Percentiles rank a stretch among this genome's conserved stretches.
phyloP scores from a whole-genome alignment of 139 green algal species.

The Eudorina sp. region DNA sequence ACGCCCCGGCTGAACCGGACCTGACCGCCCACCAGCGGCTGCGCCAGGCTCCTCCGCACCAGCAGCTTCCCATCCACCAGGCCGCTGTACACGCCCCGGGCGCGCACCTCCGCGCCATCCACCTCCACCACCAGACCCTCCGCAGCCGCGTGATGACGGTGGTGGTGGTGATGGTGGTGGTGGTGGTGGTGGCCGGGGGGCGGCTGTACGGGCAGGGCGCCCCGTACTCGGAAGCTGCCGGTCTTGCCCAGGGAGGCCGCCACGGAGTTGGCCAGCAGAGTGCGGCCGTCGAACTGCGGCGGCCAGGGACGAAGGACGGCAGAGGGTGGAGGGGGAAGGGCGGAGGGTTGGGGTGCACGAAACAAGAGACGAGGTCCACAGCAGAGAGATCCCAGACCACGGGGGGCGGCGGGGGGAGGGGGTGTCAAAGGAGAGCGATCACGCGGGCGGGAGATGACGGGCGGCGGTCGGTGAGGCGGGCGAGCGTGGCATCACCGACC shows the following conservation, averaged over 20 bases:
- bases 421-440: no score
- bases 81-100: conserved; percentile 80
- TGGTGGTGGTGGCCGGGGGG: background rate
- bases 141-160: background rate
- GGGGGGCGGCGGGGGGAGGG: no score
- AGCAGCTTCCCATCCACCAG: conserved; percentile 75
- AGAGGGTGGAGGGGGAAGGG: background rate
- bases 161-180: background rate
- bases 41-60: conserved; percentile 66
- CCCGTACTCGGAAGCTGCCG: conserved; percentile 73
- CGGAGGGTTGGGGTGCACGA: background rate
- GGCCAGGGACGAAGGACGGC: conserved; percentile 20
- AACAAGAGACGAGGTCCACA: no score
- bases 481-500: no score
- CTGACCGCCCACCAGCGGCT: conserved; percentile 76
- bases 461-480: no score
- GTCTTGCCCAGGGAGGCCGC: conserved; percentile 80
- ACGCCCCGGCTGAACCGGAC: conserved; percentile 78
- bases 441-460: no score
- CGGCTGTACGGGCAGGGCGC: conserved; percentile 71
- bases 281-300: conserved; percentile 52
- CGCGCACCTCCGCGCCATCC: conserved; percentile 76
- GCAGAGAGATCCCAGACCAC: no score
- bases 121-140: conserved; percentile 61
- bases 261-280: conserved; percentile 68